Evolutionary conservation across 1,284 basidiomycete genomes (phyloP).

Genomic region (Naganishia albida): DNA sequence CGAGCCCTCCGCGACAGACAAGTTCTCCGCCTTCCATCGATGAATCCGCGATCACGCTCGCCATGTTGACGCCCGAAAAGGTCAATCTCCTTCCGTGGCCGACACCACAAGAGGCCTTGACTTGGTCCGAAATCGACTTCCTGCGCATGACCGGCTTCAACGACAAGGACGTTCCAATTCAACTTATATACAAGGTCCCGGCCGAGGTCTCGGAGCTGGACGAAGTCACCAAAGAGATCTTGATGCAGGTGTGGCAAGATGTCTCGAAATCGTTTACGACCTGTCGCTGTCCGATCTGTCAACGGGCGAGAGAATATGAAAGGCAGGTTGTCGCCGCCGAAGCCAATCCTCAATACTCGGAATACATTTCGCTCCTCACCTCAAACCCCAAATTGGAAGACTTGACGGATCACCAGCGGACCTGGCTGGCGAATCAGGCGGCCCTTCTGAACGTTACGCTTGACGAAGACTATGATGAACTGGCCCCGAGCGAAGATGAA

Average conservation of each 20-base stretch:
- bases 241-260: conserved; percentile 13
- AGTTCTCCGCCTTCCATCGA: not conserved
- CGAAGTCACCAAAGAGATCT: conserved; percentile 19
- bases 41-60: not conserved
- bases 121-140: conserved; percentile 7
- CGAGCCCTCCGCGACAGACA: not conserved
- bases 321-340: conserved; percentile 12
- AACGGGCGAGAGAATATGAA: conserved; percentile 25
- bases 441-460: conserved; percentile 3
- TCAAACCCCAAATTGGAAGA: conserved; percentile 2
- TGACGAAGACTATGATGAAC: conserved; percentile 3
- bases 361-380: conserved; percentile 22
- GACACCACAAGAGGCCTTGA: conserved; percentile 5
- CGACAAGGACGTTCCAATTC: not conserved
- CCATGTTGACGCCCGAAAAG: conserved; percentile 9
- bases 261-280: conserved; percentile 2
- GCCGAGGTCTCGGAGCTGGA: conserved; percentile 6
- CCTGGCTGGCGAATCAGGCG: conserved; percentile 24
- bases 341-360: conserved; percentile 4
- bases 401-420: conserved; percentile 18
- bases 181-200: conserved; percentile 5
- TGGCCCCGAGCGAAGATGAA: conserved; percentile 8
- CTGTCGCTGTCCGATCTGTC: conserved; percentile 21
- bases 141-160: conserved; percentile 24
- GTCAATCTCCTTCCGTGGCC: conserved; percentile 26